phyloP scores from a whole-genome alignment of 768 basidiomycete species.

The Leccinum truebloodii region DNA sequence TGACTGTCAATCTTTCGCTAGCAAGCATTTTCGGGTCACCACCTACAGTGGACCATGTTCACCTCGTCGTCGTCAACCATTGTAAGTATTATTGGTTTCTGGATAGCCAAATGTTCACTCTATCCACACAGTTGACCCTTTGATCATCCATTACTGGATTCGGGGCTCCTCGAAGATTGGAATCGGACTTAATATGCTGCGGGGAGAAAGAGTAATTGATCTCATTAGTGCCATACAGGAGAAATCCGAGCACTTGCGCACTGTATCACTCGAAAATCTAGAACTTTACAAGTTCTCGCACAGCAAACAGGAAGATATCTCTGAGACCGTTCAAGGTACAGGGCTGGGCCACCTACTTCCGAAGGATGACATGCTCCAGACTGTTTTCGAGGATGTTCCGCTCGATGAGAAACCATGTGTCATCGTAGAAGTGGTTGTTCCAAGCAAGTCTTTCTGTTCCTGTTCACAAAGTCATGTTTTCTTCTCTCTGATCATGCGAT shows the following conservation, averaged over 20 bases:
- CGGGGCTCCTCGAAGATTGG: neutral
- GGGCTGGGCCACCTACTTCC: neutral
- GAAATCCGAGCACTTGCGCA: neutral
- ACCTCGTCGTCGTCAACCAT: neutral
- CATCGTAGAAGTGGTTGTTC: neutral
- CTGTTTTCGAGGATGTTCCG: neutral
- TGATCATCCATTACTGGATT: neutral
- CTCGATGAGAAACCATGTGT: neutral
- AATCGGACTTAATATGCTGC: neutral
- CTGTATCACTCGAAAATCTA: neutral
- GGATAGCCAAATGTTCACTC: neutral
- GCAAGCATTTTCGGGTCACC: neutral
- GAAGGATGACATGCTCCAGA: neutral
- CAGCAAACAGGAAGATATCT: neutral
- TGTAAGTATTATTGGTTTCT: neutral
- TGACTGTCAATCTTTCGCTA: neutral
- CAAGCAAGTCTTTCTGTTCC: neutral
- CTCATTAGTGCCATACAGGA: neutral
- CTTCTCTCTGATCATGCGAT: neutral
- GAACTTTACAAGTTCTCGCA: neutral
- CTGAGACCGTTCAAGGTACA: neutral
- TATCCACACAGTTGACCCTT: neutral
- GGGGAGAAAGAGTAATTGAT: neutral
- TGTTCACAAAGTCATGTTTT: neutral
- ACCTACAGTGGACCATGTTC: neutral